phyloP scores from a whole-genome alignment of 2,329 filamentous ascomycete species.

The Microsporum ferrugineum region DNA sequence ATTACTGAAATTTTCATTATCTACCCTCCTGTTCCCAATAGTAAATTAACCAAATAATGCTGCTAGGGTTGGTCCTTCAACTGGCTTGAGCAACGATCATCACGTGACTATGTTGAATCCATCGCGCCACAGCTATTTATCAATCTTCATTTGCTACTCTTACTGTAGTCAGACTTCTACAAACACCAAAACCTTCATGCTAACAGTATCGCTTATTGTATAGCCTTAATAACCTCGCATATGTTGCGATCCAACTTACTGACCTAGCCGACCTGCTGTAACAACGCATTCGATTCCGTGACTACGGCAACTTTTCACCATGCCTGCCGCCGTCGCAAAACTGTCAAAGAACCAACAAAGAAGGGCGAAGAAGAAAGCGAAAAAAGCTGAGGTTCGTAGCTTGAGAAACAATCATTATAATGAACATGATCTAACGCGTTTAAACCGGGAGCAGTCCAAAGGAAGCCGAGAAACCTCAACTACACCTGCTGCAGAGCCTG shows the following conservation, averaged over 20 bases:
- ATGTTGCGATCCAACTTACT: not conserved
- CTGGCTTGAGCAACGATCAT: not conserved
- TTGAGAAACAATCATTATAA: not conserved
- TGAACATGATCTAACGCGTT: not conserved
- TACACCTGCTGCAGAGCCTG: not conserved
- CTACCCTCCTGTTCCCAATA: no score
- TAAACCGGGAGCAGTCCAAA: conserved; percentile 6
- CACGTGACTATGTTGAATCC: not conserved
- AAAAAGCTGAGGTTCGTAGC: conserved; percentile 53
- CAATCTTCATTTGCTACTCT: not conserved
- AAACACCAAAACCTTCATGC: not conserved
- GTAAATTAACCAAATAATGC: no score
- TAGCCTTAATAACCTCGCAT: not conserved
- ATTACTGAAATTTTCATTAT: no score
- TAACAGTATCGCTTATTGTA: no score
- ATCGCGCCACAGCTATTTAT: not conserved
- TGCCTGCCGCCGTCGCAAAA: conserved; percentile 40
- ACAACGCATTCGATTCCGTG: not conserved
- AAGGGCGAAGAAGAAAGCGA: conserved; percentile 86
- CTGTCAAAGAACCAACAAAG: conserved; percentile 90
- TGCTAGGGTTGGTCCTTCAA: no score
- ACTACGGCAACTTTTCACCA: conserved; percentile 6
- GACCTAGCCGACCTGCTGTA: not conserved
- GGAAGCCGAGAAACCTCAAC: conserved; percentile 8
- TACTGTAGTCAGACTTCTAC: no score